phyloP scores from a whole-genome alignment of 257 asterid species.

The Datura wrightii region DNA sequence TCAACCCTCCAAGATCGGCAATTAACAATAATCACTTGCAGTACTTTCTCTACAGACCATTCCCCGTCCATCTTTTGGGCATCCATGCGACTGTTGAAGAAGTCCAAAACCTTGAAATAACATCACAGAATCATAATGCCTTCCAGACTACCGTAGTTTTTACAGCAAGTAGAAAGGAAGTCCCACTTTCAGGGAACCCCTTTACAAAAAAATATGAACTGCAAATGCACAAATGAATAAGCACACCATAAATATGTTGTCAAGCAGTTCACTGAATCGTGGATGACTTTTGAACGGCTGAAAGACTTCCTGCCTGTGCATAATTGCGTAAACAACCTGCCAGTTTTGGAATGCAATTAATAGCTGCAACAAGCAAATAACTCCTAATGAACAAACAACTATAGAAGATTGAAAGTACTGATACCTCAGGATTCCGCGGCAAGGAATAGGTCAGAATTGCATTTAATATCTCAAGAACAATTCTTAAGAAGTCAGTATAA shows the following conservation, averaged over 20 bases:
- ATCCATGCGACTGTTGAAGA: constrained; percentile 87
- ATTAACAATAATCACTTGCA: constrained; percentile 70
- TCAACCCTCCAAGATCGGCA: constrained; percentile 97
- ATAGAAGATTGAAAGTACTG: constrained; percentile 27
- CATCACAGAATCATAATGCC: background rate
- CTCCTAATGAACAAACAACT: background rate
- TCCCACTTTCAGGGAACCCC: background rate
- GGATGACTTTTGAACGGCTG: constrained; percentile 95
- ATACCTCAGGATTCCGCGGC: constrained; percentile 95
- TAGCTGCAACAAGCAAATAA: background rate
- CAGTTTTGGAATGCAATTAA: constrained; percentile 37
- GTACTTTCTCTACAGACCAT: constrained; percentile 96
- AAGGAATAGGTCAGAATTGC: constrained; percentile 79
- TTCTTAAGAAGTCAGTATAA: constrained; percentile 83
- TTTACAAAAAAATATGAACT: background rate
- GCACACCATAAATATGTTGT: constrained; percentile 69
- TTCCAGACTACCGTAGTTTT: background rate
- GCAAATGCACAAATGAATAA: background rate
- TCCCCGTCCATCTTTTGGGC: constrained; percentile 74
- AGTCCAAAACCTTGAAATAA: constrained; percentile 67
- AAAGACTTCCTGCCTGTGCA: constrained; percentile 96
- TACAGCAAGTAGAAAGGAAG: constrained; percentile 10
- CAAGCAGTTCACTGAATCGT: constrained; percentile 86
- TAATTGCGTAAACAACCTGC: constrained; percentile 91
- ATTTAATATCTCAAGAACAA: constrained; percentile 86